Evolutionary conservation across 495 filamentous ascomycete genomes (phyloP).

Genomic region (Lophiotrema nucula): DNA sequence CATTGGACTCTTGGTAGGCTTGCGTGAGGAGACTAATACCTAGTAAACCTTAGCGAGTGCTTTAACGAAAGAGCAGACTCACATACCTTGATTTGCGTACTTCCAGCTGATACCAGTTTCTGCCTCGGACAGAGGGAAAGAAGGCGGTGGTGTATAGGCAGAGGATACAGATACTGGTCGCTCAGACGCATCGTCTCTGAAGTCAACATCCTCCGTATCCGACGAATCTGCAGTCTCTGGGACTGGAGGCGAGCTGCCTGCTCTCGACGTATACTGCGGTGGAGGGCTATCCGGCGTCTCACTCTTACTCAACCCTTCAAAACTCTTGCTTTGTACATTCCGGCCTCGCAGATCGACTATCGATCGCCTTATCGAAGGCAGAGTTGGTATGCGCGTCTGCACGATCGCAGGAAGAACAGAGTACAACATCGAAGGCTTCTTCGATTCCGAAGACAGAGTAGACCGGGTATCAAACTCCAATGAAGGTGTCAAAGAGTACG

Average conservation of each 20-base stretch:
- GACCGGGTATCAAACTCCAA: too few relatives aligned
- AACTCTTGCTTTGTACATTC: neutral
- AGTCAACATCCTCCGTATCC: slow-evolving; percentile 9
- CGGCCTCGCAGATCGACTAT: slow-evolving; percentile 16
- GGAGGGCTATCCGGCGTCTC: slow-evolving; percentile 25
- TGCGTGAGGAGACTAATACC: slow-evolving; percentile 43
- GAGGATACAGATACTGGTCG: slow-evolving; percentile 13
- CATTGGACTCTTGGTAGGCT: slow-evolving; percentile 41
- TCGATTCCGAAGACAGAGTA: too few relatives aligned
- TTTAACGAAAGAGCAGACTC: neutral
- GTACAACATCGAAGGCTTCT: slow-evolving; percentile 30
- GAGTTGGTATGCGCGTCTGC: slow-evolving; percentile 31
- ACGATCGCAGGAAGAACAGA: slow-evolving; percentile 31
- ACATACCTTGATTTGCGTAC: slow-evolving; percentile 47
- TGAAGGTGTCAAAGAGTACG: too few relatives aligned
- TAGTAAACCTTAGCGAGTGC: slow-evolving; percentile 18
- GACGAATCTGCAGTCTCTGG: slow-evolving; percentile 5
- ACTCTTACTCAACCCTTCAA: neutral
- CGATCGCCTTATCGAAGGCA: slow-evolving; percentile 32
- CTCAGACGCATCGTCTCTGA: slow-evolving; percentile 11
- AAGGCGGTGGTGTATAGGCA: slow-evolving; percentile 2
- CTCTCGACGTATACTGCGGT: slow-evolving; percentile 29
- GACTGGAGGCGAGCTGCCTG: slow-evolving; percentile 6
- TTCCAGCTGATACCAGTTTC: slow-evolving; percentile 48
- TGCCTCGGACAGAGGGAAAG: slow-evolving; percentile 29